Evolutionary conservation across 805 yeast genomes (phyloP), one percentile per base, ranked within the genome.

Genomic region (Saturnispora gosingensis): DNA sequence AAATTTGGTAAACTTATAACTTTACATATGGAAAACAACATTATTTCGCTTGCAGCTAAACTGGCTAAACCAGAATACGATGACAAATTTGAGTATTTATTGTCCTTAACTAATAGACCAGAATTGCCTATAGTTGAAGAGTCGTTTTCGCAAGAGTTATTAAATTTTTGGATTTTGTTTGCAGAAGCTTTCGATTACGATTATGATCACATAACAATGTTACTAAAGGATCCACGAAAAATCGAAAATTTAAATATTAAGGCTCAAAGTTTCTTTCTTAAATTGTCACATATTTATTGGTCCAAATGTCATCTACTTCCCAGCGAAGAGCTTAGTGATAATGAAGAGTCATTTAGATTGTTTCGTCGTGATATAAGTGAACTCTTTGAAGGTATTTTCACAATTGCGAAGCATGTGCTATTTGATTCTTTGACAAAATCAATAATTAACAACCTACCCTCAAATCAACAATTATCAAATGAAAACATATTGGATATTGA

Each of bases 311-410:
- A 78, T 46, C 61, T 76, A 24, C 28, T 52, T 13, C 46, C 46
- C 8, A 71, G 69, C 18, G 67, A 70, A 16, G 72, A 70, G 36
- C 61, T 64, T 5, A 59, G 60, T 7, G 63, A 64, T 2, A 59
- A 66, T n/a, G 60, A 59, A 24, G 66, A 68, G 9, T 95, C 84
- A 56, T 87, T 89, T 59, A 66, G 67, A 22, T 74, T 80, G 25
- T 91, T 80, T 65, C 75, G 97, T 58, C 69, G 78, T 32, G 91
- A 85, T 54, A 83, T 85, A 9, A 77, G 83, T 1, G 98, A 93
- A 58, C 72, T 90, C 38, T 78, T 87, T 56, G 93, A 88, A 50
- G 72, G 80, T 0, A 66, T 83, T 1, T 87, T 83, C 69, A 78
- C 88, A 0, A 70, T 86, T 5, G 71, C 88, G 36, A 87, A 85